Evolutionary conservation across 257 asterid genomes (phyloP).

Genomic region (Solanum gandarillasii): DNA sequence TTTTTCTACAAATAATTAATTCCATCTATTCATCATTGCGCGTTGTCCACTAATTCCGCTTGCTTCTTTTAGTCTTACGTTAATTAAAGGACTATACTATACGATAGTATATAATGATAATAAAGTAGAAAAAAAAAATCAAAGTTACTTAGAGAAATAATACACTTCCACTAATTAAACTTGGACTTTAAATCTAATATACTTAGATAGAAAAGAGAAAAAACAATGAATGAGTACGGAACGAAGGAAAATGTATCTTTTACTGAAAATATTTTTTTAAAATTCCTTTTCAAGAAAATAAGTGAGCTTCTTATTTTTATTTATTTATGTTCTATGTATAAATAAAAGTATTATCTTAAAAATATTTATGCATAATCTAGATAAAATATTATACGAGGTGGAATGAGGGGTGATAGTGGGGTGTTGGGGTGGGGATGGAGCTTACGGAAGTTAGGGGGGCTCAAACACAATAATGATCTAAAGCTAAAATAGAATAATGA

Average conservation of each 20-base stretch:
- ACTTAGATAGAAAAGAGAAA: not conserved
- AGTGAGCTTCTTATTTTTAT: no score
- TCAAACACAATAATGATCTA: not conserved
- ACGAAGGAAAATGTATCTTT: not conserved
- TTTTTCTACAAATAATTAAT: not conserved
- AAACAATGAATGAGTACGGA: not conserved
- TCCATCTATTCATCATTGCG: not conserved
- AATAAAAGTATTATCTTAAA: no score
- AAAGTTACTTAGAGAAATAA: not conserved
- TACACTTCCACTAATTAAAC: not conserved
- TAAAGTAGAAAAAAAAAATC: not conserved
- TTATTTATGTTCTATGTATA: no score
- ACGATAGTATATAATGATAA: not conserved
- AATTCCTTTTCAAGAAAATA: not conserved
- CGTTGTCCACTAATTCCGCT: not conserved
- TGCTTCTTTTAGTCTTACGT: not conserved
- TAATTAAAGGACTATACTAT: not conserved
- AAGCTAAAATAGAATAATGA: not conserved
- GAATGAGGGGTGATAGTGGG: not conserved
- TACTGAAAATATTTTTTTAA: no score
- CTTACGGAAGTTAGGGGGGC: not conserved
- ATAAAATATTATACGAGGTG: not conserved
- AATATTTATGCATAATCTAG: not conserved
- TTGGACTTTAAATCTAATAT: not conserved
- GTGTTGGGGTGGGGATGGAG: not conserved